phyloP scores from a whole-genome alignment of 177 flowering plant species.

The Telopea speciosissima region DNA sequence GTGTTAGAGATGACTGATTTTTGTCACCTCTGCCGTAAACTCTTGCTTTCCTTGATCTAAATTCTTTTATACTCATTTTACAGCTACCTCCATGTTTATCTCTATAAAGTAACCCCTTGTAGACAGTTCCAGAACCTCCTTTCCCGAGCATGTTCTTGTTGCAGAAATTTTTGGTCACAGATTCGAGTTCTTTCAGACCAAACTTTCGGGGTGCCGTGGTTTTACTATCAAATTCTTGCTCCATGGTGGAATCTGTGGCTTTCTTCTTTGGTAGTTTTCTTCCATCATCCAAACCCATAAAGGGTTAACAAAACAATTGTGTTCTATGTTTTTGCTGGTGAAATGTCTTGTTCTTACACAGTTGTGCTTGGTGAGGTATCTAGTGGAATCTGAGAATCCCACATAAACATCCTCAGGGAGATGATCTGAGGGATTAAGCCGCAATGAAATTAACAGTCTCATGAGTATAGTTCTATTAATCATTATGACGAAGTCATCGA shows the following conservation, averaged over 20 bases:
- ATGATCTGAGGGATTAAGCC: too few species aligned
- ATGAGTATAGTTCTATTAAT: conserved; percentile 3
- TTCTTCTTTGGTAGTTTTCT: neutral
- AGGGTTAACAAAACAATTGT: neutral
- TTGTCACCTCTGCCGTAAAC: conserved; percentile 50
- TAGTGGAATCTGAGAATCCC: too few species aligned
- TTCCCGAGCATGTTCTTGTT: conserved; percentile 45
- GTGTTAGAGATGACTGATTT: conserved; percentile 51
- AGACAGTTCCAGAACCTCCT: conserved; percentile 65
- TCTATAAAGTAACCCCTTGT: conserved; percentile 33
- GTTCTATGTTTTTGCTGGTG: conserved; percentile 14
- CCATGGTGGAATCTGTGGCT: conserved; percentile 11
- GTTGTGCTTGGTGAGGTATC: too few species aligned
- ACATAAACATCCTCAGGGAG: too few species aligned
- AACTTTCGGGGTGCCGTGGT: conserved; percentile 36
- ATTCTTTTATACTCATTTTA: conserved; percentile 40
- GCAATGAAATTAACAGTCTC: too few species aligned
- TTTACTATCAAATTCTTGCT: conserved; percentile 22
- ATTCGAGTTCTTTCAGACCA: conserved; percentile 36
- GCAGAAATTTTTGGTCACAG: conserved; percentile 41
- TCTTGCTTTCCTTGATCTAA: conserved; percentile 51
- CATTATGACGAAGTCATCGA: neutral
- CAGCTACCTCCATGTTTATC: conserved; percentile 35
- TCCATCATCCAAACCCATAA: conserved; percentile 28
- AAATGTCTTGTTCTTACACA: too few species aligned